Percentiles rank a stretch among this genome's conserved stretches.
phyloP scores from a whole-genome alignment of 768 basidiomycete species.

The Termitomyces sp. region DNA sequence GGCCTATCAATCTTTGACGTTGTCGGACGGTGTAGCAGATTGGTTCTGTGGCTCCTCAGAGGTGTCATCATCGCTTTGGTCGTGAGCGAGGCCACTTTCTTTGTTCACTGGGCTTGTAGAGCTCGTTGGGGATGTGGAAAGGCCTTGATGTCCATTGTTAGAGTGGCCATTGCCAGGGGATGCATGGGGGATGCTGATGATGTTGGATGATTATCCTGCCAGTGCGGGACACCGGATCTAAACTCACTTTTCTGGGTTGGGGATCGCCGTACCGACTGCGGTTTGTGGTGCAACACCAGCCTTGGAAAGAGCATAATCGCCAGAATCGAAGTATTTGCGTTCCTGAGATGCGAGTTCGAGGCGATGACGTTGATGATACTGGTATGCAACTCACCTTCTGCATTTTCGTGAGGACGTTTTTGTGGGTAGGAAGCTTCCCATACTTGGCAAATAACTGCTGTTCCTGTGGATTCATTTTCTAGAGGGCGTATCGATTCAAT shows the following conservation, averaged over 20 bases:
- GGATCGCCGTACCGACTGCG: slow-evolving; percentile 91
- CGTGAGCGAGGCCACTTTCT: slow-evolving; percentile 49
- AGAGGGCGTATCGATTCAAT: slow-evolving; percentile 20
- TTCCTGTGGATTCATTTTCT: slow-evolving; percentile 87
- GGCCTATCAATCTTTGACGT: slow-evolving; percentile 12
- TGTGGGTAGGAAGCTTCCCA: slow-evolving; percentile 90
- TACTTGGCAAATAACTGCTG: slow-evolving; percentile 92
- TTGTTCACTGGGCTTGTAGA: slow-evolving; percentile 59
- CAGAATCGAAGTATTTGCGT: slow-evolving; percentile 99
- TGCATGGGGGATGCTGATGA: slow-evolving; percentile 83
- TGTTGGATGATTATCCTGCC: slow-evolving; percentile 13
- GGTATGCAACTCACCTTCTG: slow-evolving; percentile 64
- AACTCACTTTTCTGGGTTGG: slow-evolving; percentile 93
- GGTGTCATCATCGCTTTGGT: slow-evolving; percentile 27
- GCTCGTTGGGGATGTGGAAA: slow-evolving; percentile 75
- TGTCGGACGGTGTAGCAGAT: slow-evolving; percentile 2
- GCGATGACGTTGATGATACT: slow-evolving; percentile 10
- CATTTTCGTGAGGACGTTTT: slow-evolving; percentile 92
- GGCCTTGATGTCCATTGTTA: slow-evolving; percentile 44
- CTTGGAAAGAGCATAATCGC: slow-evolving; percentile 96
- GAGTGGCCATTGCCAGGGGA: slow-evolving; percentile 46
- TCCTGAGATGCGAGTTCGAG: slow-evolving; percentile 49
- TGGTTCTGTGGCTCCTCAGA: slow-evolving; percentile 18
- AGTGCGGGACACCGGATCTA: background rate
- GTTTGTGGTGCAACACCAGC: slow-evolving; percentile 88